These are phyloP conservation scores for Teunomyces panamensis DNA, from an alignment of 805 yeast genomes.

Conservation along the genomic window DNA sequence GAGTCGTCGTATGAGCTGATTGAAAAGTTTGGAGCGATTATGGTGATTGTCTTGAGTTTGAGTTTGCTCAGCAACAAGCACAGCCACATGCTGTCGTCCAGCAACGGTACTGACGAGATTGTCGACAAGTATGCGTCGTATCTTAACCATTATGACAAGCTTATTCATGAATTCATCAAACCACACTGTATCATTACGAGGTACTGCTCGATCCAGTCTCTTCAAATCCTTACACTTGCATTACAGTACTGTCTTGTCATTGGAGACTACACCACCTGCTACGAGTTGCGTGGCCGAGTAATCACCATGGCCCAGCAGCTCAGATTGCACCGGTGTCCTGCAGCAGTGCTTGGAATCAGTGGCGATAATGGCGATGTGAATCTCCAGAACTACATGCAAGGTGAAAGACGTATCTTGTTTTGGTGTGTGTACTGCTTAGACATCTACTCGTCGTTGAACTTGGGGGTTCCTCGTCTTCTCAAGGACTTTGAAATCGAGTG, in stretches of 20 bases:
- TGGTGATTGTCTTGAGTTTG: conserved; percentile 48
- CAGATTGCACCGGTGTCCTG: conserved; percentile 82
- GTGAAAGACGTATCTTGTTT: conserved; percentile 76
- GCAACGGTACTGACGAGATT: conserved; percentile 10
- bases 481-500: conserved; percentile 84
- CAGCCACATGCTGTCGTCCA: conserved; percentile 16
- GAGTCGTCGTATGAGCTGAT: conserved; percentile 26
- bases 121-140: conserved; percentile 17
- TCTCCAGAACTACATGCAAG: conserved; percentile 68
- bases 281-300: conserved; percentile 71
- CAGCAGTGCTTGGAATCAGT: conserved; percentile 72
- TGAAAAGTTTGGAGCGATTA: conserved; percentile 57
- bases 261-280: conserved; percentile 72
- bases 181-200: conserved; percentile 56
- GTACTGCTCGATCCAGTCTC: conserved; percentile 60
- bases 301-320: conserved; percentile 83
- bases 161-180: conserved; percentile 60
- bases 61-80: conserved; percentile 44
- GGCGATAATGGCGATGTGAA: conserved; percentile 18
- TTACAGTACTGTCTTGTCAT: conserved; percentile 66
- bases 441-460: conserved; percentile 64
- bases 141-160: conserved; percentile 52
- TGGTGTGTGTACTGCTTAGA: conserved; percentile 84
- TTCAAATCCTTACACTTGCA: conserved; percentile 68
- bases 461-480: conserved; percentile 80